Conservation (phyloP, 805 yeast species). For the Spathaspora hagerdaliae region DNA sequence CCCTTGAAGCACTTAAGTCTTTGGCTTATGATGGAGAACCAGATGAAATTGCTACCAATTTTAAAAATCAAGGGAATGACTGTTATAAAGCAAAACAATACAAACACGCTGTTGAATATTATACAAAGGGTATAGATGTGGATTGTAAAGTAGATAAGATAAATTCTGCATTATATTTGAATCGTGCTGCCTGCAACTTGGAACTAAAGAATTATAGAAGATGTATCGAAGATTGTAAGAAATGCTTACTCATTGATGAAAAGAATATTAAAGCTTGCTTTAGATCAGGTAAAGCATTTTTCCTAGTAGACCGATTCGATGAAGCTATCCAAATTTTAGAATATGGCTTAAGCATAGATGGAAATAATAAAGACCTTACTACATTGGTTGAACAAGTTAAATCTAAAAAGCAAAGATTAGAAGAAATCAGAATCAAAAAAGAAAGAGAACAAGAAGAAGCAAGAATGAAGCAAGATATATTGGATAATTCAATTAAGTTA, state of each 20-base stretch:
- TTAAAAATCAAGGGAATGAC: slow-evolving; percentile 92
- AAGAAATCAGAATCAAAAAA: slow-evolving; percentile 25
- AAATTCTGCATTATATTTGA: slow-evolving; percentile 62
- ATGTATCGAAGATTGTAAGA: slow-evolving; percentile 82
- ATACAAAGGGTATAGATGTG: slow-evolving; percentile 75
- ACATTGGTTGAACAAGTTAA: slow-evolving; percentile 40
- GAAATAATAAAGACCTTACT: slow-evolving; percentile 53
- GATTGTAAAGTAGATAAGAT: slow-evolving; percentile 54
- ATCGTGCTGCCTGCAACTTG: slow-evolving; percentile 89
- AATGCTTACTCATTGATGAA: slow-evolving; percentile 62
- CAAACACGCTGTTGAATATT: slow-evolving; percentile 71
- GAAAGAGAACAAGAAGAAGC: slow-evolving; percentile 38
- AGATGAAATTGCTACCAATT: slow-evolving; percentile 82
- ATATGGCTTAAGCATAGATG: slow-evolving; percentile 63
- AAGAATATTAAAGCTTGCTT: slow-evolving; percentile 78
- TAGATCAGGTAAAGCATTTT: slow-evolving; percentile 79
- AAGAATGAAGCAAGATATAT: slow-evolving; percentile 36
- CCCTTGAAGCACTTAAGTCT: slow-evolving; percentile 84
- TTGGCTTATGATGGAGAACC: slow-evolving; percentile 96
- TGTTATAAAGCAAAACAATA: slow-evolving; percentile 68
- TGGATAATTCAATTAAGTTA: slow-evolving; percentile 56
- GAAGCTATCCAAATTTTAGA: slow-evolving; percentile 67
- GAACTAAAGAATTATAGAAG: slow-evolving; percentile 80
- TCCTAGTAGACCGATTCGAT: slow-evolving; percentile 59
- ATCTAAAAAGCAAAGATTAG: slow-evolving; percentile 30